Percentiles rank a stretch among this genome's conserved stretches.
Conservation (phyloP, 1,284 basidiomycete species). For the Rhodotorula sp. region DNA sequence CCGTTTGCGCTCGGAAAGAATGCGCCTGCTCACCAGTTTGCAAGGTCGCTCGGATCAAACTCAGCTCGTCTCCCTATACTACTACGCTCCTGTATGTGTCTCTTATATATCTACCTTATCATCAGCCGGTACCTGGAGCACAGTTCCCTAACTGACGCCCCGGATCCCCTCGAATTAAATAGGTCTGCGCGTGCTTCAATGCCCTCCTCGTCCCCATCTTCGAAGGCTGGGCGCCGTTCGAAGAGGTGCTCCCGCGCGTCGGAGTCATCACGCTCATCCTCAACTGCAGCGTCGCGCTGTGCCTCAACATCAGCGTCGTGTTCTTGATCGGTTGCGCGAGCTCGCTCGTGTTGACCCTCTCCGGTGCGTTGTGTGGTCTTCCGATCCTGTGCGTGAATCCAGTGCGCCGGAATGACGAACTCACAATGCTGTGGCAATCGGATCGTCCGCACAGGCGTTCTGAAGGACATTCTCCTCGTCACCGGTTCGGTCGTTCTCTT, state of each 20-base stretch:
- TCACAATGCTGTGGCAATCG: not conserved
- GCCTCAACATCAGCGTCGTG: slow-evolving; percentile 53
- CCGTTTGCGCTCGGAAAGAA: not conserved
- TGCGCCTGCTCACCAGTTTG: not conserved
- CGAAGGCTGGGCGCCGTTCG: slow-evolving; percentile 53
- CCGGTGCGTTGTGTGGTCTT: slow-evolving; percentile 40
- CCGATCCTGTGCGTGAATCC: not conserved
- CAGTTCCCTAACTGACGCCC: no score
- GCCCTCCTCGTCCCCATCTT: slow-evolving; percentile 51
- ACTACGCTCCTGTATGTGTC: slow-evolving; percentile 48
- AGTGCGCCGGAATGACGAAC: not conserved
- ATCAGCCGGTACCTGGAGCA: slow-evolving; percentile 2
- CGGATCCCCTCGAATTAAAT: no score
- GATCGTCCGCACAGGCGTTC: slow-evolving; percentile 36
- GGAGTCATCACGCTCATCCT: slow-evolving; percentile 51
- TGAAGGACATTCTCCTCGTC: slow-evolving; percentile 54
- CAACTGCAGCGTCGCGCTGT: slow-evolving; percentile 54
- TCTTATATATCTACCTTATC: slow-evolving; percentile 48
- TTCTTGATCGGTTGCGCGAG: slow-evolving; percentile 52
- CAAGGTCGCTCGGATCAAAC: not conserved
- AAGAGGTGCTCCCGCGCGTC: slow-evolving; percentile 49
- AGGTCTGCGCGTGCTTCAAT: slow-evolving; percentile 53
- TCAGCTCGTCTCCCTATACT: slow-evolving; percentile 39
- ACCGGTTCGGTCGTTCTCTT: slow-evolving; percentile 51
- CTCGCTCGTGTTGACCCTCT: slow-evolving; percentile 51